phyloP scores from a whole-genome alignment of 1,284 basidiomycete genomes.

The Melanopsichium pennsylvanicum region DNA sequence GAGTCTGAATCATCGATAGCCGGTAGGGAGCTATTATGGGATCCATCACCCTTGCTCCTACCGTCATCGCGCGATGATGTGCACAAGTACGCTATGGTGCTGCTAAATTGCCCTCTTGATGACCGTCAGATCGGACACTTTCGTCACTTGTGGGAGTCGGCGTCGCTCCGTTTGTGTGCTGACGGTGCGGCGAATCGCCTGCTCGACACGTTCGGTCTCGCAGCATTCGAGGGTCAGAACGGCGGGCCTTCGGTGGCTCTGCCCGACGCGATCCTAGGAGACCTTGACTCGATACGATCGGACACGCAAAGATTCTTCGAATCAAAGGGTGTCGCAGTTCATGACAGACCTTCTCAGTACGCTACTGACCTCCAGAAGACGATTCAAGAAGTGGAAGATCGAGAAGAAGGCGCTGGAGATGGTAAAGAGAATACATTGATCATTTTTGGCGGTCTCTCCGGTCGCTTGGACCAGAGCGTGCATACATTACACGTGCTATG shows the following conservation, averaged over 20 bases:
- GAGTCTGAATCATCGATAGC: background rate
- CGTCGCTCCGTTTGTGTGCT: conserved; percentile 73
- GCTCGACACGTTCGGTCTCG: conserved; percentile 72
- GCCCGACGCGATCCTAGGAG: conserved; percentile 91
- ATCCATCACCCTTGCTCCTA: conserved; percentile 21
- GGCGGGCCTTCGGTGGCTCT: conserved; percentile 3
- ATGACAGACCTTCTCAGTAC: conserved; percentile 77
- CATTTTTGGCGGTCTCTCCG: conserved; percentile 86
- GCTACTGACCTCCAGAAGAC: conserved; percentile 96
- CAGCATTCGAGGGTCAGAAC: conserved; percentile 26
- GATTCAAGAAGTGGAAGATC: conserved; percentile 71
- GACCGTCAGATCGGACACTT: conserved; percentile 35
- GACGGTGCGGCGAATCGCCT: conserved; percentile 94
- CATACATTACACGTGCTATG: conserved; percentile 86
- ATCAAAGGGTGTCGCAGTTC: conserved; percentile 74
- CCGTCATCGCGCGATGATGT: background rate
- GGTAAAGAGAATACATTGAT: conserved; percentile 69
- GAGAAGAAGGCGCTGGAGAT: conserved; percentile 69
- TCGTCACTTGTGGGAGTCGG: conserved; percentile 47
- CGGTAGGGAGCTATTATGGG: conserved; percentile 1
- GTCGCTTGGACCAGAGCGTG: conserved; percentile 90
- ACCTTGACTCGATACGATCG: conserved; percentile 83
- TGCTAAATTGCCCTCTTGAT: conserved; percentile 54
- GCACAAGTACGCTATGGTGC: conserved; percentile 42
- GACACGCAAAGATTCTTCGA: conserved; percentile 79